These are phyloP conservation scores for Coemansia sp. DNA, from an alignment of 192 early-diverging fungal genomes.

Conservation along the genomic window DNA sequence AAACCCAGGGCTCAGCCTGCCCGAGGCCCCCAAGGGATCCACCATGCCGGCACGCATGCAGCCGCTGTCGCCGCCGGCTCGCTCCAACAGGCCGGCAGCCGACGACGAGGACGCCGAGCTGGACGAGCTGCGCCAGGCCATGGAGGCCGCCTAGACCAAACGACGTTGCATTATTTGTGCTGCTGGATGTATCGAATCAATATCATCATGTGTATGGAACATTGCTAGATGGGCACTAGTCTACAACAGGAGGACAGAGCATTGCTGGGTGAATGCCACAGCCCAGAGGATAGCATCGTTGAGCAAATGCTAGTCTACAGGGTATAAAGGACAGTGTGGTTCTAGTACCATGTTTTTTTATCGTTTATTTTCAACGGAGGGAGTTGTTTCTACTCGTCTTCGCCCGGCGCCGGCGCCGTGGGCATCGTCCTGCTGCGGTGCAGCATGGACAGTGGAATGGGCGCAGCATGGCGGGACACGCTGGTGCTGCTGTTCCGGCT, in stretches of 20 bases:
- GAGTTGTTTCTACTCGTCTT: no score
- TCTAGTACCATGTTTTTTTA: neutral
- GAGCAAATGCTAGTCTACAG: no score
- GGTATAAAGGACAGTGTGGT: no score
- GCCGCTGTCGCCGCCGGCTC: slow-evolving; percentile 1
- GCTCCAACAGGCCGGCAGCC: no score
- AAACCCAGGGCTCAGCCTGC: slow-evolving; percentile 55
- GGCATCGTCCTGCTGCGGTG: slow-evolving; percentile 42
- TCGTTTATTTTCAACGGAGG: neutral
- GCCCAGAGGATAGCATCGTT: no score
- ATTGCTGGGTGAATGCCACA: no score
- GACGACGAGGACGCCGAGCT: slow-evolving; percentile 40
- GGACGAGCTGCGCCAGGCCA: slow-evolving; percentile 39
- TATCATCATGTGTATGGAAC: no score
- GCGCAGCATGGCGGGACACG: slow-evolving; percentile 6
- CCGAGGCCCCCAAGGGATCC: slow-evolving; percentile 46
- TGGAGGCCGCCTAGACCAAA: slow-evolving; percentile 34
- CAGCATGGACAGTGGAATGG: slow-evolving; percentile 34
- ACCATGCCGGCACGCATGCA: neutral
- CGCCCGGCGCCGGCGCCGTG: no score
- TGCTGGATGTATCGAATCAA: neutral
- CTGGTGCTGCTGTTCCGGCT: neutral
- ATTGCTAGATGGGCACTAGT: no score
- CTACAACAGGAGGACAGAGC: no score
- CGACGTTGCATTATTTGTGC: neutral